These are phyloP conservation scores for Vitis vinifera DNA, from an alignment of 164 flowering plant genomes.

Conservation along the genomic window ASM3070453v1 NC_081807.1:12991001-12991500, in stretches of 20 bases:
- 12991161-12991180: conserved; percentile 58
- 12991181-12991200: conserved; percentile 72
- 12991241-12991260: conserved; percentile 66
- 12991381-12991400: too few species aligned
- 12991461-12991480: too few species aligned
- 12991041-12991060: conserved; percentile 63
- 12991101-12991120: conserved; percentile 53
- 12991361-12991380: too few species aligned
- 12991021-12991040: conserved; percentile 70
- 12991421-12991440: too few species aligned
- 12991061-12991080: conserved; percentile 84
- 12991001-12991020: conserved; percentile 74
- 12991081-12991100: conserved; percentile 50
- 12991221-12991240: conserved; percentile 69
- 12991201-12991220: conserved; percentile 77
- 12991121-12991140: conserved; percentile 88
- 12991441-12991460: too few species aligned
- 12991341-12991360: too few species aligned
- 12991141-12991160: conserved; percentile 66
- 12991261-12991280: conserved; percentile 58
- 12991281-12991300: conserved; percentile 64
- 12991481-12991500: too few species aligned
- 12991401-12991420: too few species aligned
- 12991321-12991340: too few species aligned
- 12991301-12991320: conserved; percentile 54